Evolutionary conservation across 2,329 filamentous ascomycete species (phyloP).

Genomic region (Aspergillus sp.): DNA sequence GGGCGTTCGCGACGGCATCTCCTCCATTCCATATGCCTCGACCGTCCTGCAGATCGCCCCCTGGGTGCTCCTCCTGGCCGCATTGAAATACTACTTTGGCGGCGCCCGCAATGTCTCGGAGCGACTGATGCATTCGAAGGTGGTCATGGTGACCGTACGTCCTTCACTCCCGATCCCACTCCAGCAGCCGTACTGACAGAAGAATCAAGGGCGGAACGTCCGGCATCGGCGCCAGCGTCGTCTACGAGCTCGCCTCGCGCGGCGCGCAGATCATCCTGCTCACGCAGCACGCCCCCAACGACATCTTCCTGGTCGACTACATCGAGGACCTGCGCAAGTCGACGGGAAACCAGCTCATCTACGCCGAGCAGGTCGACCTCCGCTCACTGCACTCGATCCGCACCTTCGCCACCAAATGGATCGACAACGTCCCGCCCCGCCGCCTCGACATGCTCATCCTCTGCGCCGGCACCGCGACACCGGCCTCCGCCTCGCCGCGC

Average conservation of each 20-base stretch:
- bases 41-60: constrained; percentile 53
- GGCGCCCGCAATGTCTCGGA: constrained; percentile 74
- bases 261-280: constrained; percentile 91
- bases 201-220: constrained; percentile 75
- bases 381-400: constrained; percentile 85
- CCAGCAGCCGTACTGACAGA: constrained; percentile 12
- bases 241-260: constrained; percentile 70
- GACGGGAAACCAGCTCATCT: constrained; percentile 83
- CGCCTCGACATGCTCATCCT: constrained; percentile 88
- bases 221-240: constrained; percentile 79
- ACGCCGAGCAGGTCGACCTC: constrained; percentile 92
- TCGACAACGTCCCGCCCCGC: constrained; percentile 88
- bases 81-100: constrained; percentile 73
- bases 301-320: constrained; percentile 89
- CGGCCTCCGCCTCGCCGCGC: constrained; percentile 53
- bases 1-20: constrained; percentile 54
- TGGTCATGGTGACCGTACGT: constrained; percentile 82
- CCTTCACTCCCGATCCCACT: background rate
- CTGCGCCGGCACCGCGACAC: constrained; percentile 71
- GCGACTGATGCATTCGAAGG: constrained; percentile 86
- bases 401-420: constrained; percentile 94
- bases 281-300: constrained; percentile 74
- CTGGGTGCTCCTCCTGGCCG: constrained; percentile 52
- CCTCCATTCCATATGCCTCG: constrained; percentile 54
- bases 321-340: constrained; percentile 79